Conservation (phyloP, 441 rosid species). For the Cnidoscolus chayamansa region DNA sequence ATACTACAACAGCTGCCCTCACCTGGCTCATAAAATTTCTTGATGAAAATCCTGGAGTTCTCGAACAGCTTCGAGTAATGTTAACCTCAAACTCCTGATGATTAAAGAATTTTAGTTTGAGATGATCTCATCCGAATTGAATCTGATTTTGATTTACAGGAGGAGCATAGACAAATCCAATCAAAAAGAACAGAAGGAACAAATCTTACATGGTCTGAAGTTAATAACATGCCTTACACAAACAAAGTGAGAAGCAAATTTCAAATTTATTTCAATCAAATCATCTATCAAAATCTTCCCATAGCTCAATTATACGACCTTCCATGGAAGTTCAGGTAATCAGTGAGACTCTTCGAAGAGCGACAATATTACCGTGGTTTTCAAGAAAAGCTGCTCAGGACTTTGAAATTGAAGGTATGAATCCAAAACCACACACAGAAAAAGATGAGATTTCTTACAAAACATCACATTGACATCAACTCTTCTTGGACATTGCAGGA, state of each 20-base stretch:
- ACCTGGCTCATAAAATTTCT: constrained; percentile 62
- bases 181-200: constrained; percentile 37
- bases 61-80: constrained; percentile 48
- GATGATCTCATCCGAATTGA: neutral
- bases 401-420: constrained; percentile 55
- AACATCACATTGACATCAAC: neutral
- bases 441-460: neutral
- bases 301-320: neutral
- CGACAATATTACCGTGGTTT: constrained; percentile 61
- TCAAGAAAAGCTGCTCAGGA: constrained; percentile 70
- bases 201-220: constrained; percentile 50
- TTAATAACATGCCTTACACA: constrained; percentile 59
- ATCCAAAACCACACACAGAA: neutral
- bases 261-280: too few species aligned
- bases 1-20: constrained; percentile 63
- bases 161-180: constrained; percentile 42
- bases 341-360: constrained; percentile 58
- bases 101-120: neutral
- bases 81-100: neutral
- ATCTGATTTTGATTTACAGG: constrained; percentile 33
- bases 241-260: constrained; percentile 38
- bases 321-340: constrained; percentile 41
- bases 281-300: neutral
- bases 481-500: constrained; percentile 30
- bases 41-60: constrained; percentile 46